Evolutionary conservation across 108 stramenopile species (phyloP).

Genomic region (Skeletonema grethae): DNA sequence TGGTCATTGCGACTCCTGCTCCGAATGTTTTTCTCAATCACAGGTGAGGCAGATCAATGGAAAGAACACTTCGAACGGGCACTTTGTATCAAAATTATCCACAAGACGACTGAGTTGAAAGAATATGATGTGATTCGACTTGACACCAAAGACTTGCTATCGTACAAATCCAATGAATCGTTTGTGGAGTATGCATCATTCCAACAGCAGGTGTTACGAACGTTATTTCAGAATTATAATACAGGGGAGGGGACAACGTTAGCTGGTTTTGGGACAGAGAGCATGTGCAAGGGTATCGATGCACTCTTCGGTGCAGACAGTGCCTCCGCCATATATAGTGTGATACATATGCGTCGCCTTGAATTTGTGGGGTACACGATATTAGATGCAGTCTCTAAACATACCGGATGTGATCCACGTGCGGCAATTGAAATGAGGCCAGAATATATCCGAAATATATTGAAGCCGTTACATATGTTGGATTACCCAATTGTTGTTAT

Average conservation of each 20-base stretch:
- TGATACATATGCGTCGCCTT: constrained; percentile 10
- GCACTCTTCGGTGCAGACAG: constrained; percentile 15
- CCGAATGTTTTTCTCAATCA: constrained; percentile 11
- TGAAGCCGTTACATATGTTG: constrained; percentile 35
- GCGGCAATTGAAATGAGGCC: constrained; percentile 50
- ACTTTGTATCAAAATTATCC: constrained; percentile 20
- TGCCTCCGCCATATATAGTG: constrained; percentile 10
- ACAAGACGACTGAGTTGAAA: background rate
- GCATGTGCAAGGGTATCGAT: constrained; percentile 17
- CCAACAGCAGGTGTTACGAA: background rate
- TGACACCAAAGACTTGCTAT: constrained; percentile 21
- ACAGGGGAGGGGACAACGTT: constrained; percentile 19
- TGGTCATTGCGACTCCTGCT: constrained; percentile 17
- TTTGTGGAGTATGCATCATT: background rate
- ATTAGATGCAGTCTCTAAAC: constrained; percentile 1
- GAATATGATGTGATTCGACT: background rate
- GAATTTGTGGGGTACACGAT: constrained; percentile 8
- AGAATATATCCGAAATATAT: constrained; percentile 35
- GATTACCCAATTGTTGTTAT: constrained; percentile 39
- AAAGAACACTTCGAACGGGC: background rate
- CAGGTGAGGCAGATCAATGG: constrained; percentile 4
- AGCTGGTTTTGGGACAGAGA: background rate
- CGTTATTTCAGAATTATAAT: constrained; percentile 39
- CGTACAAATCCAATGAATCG: constrained; percentile 1
- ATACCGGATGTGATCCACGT: constrained; percentile 39